Conservation (phyloP, 306 rosid species). For the Hippophae gyantsensis region DNA sequence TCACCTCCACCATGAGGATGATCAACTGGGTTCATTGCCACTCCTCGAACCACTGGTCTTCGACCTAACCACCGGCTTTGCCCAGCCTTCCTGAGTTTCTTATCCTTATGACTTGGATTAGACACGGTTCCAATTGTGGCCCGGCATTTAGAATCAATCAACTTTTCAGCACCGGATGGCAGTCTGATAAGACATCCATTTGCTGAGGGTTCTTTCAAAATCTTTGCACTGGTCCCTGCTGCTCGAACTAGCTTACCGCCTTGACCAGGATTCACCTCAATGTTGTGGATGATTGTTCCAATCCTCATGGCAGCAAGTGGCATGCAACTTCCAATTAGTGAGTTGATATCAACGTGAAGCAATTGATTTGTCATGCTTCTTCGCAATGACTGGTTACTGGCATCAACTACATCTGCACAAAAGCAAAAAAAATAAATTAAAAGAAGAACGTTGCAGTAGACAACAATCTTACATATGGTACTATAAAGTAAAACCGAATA, state of each 20-base stretch:
- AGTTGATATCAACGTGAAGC: conserved; percentile 60
- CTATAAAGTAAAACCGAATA: not conserved
- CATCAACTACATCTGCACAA: conserved; percentile 21
- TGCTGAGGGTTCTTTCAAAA: conserved; percentile 61
- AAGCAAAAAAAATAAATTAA: not conserved
- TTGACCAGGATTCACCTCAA: conserved; percentile 76
- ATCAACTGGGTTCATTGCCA: conserved; percentile 83
- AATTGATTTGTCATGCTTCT: conserved; percentile 44
- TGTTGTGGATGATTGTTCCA: conserved; percentile 80
- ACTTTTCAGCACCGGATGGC: conserved; percentile 60
- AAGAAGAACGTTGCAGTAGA: not conserved
- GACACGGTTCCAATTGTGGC: conserved; percentile 77
- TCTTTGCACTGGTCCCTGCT: conserved; percentile 78
- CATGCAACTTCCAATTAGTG: conserved; percentile 79
- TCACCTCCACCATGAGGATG: conserved; percentile 95
- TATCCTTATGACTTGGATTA: conserved; percentile 58
- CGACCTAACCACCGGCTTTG: conserved; percentile 72
- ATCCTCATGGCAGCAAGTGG: conserved; percentile 74
- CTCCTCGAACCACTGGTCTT: conserved; percentile 72
- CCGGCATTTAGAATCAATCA: conserved; percentile 59
- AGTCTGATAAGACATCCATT: conserved; percentile 48
- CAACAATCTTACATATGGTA: not conserved
- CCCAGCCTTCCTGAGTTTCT: conserved; percentile 72
- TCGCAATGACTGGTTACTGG: conserved; percentile 19
- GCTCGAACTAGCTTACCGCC: conserved; percentile 87